These are phyloP conservation scores for Ceratonia siliqua DNA, from an alignment of 306 rosid genomes.

Conservation along the genomic window DNA sequence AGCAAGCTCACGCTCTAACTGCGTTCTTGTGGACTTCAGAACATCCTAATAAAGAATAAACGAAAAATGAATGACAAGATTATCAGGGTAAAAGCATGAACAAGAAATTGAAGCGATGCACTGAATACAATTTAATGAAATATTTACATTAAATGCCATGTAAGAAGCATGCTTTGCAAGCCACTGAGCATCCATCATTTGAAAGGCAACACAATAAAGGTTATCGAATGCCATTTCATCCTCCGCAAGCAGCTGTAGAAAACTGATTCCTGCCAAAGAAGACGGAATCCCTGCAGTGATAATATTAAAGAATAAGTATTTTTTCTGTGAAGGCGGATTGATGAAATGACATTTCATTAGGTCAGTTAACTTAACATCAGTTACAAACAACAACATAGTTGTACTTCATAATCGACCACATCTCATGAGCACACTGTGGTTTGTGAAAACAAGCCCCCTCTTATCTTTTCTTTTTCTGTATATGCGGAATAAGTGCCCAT, in stretches of 20 bases:
- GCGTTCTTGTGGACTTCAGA: slow-evolving; percentile 75
- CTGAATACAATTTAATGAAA: background rate
- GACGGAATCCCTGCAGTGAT: slow-evolving; percentile 63
- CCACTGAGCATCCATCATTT: slow-evolving; percentile 98
- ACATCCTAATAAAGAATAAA: slow-evolving; percentile 59
- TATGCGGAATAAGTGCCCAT: background rate
- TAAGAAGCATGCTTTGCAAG: slow-evolving; percentile 90
- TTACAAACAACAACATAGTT: background rate
- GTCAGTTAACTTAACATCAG: background rate
- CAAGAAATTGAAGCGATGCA: background rate
- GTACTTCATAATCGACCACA: background rate
- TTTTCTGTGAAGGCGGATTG: slow-evolving; percentile 7
- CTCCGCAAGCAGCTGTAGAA: slow-evolving; percentile 61
- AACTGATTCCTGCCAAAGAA: slow-evolving; percentile 62
- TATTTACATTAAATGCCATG: slow-evolving; percentile 87
- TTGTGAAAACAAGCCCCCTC: background rate
- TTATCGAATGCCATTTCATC: slow-evolving; percentile 92
- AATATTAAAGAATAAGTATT: background rate
- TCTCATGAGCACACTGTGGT: background rate
- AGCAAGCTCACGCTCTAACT: slow-evolving; percentile 93
- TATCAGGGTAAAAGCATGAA: background rate
- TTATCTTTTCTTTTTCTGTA: background rate
- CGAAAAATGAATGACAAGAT: background rate
- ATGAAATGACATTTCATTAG: slow-evolving; percentile 3
- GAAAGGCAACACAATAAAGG: slow-evolving; percentile 80